Evolutionary conservation across 768 basidiomycete species (phyloP).

Genomic region (Termitomyces sp.): DNA sequence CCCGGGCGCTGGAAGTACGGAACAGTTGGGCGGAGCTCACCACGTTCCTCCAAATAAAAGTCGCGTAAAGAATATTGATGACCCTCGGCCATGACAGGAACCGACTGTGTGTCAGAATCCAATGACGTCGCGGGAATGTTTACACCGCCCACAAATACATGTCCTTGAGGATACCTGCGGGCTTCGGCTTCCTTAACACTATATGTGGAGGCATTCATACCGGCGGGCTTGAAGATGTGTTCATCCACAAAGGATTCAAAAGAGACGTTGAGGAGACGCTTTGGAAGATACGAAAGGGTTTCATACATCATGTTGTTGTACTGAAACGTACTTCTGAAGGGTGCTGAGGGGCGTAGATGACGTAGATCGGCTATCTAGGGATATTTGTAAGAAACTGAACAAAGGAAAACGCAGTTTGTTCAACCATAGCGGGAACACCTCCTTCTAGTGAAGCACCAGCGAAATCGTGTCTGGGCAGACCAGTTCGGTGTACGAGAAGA

Average conservation of each 20-base stretch:
- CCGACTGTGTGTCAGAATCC: background rate
- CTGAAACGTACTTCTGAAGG: slow-evolving; percentile 34
- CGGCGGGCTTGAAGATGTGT: slow-evolving; percentile 31
- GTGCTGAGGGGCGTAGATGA: slow-evolving; percentile 33
- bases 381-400: background rate
- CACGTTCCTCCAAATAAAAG: slow-evolving; percentile 20
- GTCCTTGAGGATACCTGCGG: slow-evolving; percentile 13
- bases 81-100: slow-evolving; percentile 27
- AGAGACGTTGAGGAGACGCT: slow-evolving; percentile 30
- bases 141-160: background rate
- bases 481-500: slow-evolving; percentile 37
- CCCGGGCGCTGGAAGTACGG: slow-evolving; percentile 35
- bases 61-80: slow-evolving; percentile 30
- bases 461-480: slow-evolving; percentile 38
- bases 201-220: slow-evolving; percentile 35
- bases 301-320: slow-evolving; percentile 37
- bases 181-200: slow-evolving; percentile 29
- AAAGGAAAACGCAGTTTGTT: background rate
- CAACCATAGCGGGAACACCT: slow-evolving; percentile 30
- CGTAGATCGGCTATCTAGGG: slow-evolving; percentile 29
- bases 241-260: slow-evolving; percentile 34
- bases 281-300: slow-evolving; percentile 32
- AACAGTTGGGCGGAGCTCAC: slow-evolving; percentile 26
- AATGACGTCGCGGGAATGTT: background rate
- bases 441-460: slow-evolving; percentile 24